These are phyloP conservation scores for Kalmusia sp. DNA, from an alignment of 2,329 filamentous ascomycete species.

Conservation along the genomic window DNA sequence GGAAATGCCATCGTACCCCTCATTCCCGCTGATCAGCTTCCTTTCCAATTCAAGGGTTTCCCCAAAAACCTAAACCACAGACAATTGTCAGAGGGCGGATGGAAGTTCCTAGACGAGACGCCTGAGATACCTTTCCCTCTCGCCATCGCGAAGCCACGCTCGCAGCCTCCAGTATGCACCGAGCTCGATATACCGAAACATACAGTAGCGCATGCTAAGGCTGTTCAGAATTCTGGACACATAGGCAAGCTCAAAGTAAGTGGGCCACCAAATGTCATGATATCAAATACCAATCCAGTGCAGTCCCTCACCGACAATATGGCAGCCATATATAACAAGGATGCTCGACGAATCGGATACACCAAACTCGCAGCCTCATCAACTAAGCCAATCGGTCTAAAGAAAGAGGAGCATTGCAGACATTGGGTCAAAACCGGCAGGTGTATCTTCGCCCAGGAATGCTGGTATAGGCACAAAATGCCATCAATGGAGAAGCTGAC, in stretches of 20 bases:
- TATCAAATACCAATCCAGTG: background rate
- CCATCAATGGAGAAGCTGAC: background rate
- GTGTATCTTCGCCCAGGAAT: background rate
- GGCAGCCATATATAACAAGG: background rate
- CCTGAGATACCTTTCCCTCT: background rate
- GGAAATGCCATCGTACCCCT: constrained; percentile 1
- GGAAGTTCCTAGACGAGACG: background rate
- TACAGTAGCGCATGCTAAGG: too few species aligned
- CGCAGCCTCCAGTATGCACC: background rate
- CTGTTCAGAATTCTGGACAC: too few species aligned
- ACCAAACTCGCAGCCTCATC: background rate
- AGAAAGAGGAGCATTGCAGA: background rate
- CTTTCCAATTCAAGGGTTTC: background rate
- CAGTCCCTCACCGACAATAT: background rate
- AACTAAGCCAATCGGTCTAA: background rate
- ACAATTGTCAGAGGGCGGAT: background rate
- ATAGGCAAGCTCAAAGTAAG: too few species aligned
- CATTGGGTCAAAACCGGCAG: background rate
- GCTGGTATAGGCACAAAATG: background rate
- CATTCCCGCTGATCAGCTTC: constrained; percentile 1
- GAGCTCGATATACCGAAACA: too few species aligned
- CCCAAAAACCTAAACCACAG: background rate
- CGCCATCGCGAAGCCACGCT: background rate
- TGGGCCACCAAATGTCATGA: too few species aligned
- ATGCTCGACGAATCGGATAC: background rate